Evolutionary conservation across 176 grass and related monocot species (phyloP).

Genomic region (Paspalum vaginatum): DNA sequence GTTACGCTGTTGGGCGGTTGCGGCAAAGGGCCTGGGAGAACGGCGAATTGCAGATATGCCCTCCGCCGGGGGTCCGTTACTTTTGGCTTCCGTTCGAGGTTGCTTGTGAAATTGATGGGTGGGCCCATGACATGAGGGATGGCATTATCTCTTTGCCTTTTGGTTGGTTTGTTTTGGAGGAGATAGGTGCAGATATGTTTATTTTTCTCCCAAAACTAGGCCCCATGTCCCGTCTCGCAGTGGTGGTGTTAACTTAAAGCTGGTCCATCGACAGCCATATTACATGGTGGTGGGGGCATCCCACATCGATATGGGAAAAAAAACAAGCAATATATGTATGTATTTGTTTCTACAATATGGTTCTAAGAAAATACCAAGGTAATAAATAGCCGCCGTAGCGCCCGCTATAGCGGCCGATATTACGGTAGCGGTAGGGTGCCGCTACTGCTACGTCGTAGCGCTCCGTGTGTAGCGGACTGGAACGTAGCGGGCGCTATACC

Average conservation of each 20-base stretch:
- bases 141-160: conserved; percentile 30
- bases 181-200: conserved; percentile 9
- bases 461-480: too few relatives aligned
- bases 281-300: too few relatives aligned
- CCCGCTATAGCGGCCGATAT: too few relatives aligned
- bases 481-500: too few relatives aligned
- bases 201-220: neutral
- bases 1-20: conserved; percentile 41
- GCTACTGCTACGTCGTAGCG: too few relatives aligned
- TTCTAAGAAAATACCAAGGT: too few relatives aligned
- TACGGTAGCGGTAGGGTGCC: too few relatives aligned
- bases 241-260: neutral
- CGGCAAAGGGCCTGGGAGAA: neutral
- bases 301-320: too few relatives aligned
- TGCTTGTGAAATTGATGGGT: conserved; percentile 32
- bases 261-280: neutral
- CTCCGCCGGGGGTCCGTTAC: neutral
- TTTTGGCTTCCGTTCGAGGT: conserved; percentile 13
- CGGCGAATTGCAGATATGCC: neutral
- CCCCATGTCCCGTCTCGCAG: neutral
- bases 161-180: conserved; percentile 3
- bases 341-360: too few relatives aligned
- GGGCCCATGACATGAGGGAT: conserved; percentile 25
- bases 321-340: too few relatives aligned
- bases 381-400: too few relatives aligned